phyloP scores from a whole-genome alignment of 2,329 filamentous ascomycete genomes.

The Monilinia aucupariae region DNA sequence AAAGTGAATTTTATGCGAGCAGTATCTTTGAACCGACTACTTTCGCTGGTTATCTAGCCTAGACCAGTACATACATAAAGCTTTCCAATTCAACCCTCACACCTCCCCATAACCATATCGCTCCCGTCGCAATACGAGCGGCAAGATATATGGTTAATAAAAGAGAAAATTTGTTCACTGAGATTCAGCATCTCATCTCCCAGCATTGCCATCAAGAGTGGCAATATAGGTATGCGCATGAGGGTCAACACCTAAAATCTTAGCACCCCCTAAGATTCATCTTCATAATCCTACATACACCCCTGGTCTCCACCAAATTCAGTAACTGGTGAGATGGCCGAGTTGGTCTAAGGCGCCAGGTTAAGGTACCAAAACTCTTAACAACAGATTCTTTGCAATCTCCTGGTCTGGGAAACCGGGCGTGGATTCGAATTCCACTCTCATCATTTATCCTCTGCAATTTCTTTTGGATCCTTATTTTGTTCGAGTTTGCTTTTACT shows the following conservation, averaged over 20 bases:
- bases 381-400: not conserved
- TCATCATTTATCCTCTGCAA: constrained; percentile 3
- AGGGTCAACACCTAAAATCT: not conserved
- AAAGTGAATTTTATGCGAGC: no score
- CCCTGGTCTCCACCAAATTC: not conserved
- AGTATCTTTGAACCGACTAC: no score
- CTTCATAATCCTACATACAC: fast-evolving
- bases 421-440: constrained; percentile 13
- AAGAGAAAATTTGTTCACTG: no score
- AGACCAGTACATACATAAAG: no score
- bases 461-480: not conserved
- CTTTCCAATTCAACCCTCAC: no score
- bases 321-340: constrained; percentile 1
- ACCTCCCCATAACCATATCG: not conserved
- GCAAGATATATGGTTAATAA: no score
- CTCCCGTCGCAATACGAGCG: not conserved
- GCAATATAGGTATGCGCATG: not conserved
- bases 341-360: no score
- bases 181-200: no score
- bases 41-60: no score
- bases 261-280: not conserved
- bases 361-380: not conserved
- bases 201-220: not conserved
- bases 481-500: not conserved
- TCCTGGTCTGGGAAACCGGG: constrained; percentile 12